Evolutionary conservation across 2,329 filamentous ascomycete genomes (phyloP).

Genomic region (Cladosporium oxysporum): DNA sequence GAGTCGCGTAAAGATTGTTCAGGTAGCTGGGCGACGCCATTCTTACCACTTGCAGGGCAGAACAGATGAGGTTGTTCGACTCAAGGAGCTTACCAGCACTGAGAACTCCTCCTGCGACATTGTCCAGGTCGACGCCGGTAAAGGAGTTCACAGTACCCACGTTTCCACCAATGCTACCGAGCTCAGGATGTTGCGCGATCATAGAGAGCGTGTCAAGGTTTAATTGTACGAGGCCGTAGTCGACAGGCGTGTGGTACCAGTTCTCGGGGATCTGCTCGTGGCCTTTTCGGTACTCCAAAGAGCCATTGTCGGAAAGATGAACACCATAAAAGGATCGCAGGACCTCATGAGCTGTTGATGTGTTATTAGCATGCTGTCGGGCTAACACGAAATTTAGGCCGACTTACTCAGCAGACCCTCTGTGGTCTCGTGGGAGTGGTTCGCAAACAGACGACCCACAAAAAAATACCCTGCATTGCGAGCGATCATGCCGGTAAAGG

Average conservation of each 20-base stretch:
- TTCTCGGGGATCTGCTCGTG: slow-evolving; percentile 25
- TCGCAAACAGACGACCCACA: slow-evolving; percentile 31
- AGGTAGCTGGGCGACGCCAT: slow-evolving; percentile 39
- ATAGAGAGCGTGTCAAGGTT: slow-evolving; percentile 11
- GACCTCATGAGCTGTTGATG: slow-evolving; percentile 32
- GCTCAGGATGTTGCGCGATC: slow-evolving; percentile 17
- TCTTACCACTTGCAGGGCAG: slow-evolving; percentile 38
- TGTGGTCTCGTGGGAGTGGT: slow-evolving; percentile 35
- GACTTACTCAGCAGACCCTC: slow-evolving; percentile 36
- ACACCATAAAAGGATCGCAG: slow-evolving; percentile 39
- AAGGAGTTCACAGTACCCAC: slow-evolving; percentile 30
- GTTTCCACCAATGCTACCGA: slow-evolving; percentile 26
- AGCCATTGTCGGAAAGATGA: slow-evolving; percentile 32
- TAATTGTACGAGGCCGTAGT: slow-evolving; percentile 14
- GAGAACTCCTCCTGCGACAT: slow-evolving; percentile 34
- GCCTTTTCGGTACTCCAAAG: slow-evolving; percentile 21
- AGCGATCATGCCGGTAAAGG: slow-evolving; percentile 32
- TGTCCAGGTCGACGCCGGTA: slow-evolving; percentile 27
- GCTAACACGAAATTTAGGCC: background rate
- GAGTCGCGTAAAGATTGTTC: slow-evolving; percentile 30
- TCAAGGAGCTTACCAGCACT: slow-evolving; percentile 27
- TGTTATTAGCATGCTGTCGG: slow-evolving; percentile 20
- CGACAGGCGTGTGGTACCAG: slow-evolving; percentile 19
- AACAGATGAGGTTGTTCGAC: slow-evolving; percentile 43
- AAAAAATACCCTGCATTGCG: slow-evolving; percentile 31